These are phyloP conservation scores for Heritiera littoralis DNA, from an alignment of 345 rosid genomes.

Conservation along the genomic window DNA sequence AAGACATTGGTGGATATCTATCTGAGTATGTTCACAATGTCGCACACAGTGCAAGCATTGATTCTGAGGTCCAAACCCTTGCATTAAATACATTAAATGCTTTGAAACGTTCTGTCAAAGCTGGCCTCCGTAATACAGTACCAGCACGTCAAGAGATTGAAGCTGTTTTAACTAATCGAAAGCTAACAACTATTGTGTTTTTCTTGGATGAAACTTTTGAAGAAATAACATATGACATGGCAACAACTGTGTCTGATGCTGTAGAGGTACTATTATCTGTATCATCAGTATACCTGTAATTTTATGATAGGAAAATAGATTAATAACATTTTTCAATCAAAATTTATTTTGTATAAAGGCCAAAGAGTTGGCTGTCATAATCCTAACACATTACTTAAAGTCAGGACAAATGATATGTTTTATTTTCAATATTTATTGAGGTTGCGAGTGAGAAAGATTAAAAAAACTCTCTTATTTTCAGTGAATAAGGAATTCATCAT, in stretches of 20 bases:
- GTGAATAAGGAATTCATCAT: conserved; percentile 2
- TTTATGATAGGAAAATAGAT: background rate
- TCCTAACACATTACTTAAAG: background rate
- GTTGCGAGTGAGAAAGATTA: background rate
- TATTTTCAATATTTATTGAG: conserved; percentile 1
- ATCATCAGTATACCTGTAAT: background rate
- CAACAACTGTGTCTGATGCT: conserved; percentile 92
- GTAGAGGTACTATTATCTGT: conserved; percentile 67
- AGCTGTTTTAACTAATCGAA: conserved; percentile 79
- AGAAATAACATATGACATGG: conserved; percentile 96
- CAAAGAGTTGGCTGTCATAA: background rate
- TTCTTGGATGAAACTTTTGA: conserved; percentile 98
- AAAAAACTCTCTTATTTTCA: background rate
- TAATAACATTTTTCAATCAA: background rate
- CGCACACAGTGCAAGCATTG: conserved; percentile 63
- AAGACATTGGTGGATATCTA: conserved; percentile 91
- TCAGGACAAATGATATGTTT: background rate
- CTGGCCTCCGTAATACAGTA: conserved; percentile 85
- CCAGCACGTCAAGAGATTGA: conserved; percentile 98
- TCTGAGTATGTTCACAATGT: conserved; percentile 87
- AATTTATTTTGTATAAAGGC: background rate
- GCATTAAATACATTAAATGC: conserved; percentile 84
- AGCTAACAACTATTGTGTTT: conserved; percentile 92
- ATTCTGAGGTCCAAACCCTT: conserved; percentile 76
- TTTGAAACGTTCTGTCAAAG: conserved; percentile 86